Percentiles rank a stretch among this genome's conserved stretches.
These are phyloP conservation scores for Hymenoscyphus fructigenus DNA, from an alignment of 2,329 filamentous ascomycete genomes.

Conservation along the genomic window DNA sequence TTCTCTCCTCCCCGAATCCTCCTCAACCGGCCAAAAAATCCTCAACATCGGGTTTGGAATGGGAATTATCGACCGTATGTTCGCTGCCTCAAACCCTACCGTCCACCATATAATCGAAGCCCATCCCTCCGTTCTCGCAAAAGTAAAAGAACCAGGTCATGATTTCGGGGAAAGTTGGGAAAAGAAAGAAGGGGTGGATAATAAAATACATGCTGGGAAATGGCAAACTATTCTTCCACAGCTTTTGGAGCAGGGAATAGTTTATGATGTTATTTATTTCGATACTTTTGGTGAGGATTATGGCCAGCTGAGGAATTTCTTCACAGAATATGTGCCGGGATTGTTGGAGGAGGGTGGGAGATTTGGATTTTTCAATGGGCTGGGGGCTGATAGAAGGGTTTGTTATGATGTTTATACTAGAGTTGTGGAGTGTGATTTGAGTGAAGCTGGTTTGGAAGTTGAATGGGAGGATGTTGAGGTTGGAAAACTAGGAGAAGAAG, in stretches of 20 bases:
- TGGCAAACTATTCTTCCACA: constrained; percentile 80
- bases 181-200: constrained; percentile 54
- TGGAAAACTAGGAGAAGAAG: constrained; percentile 58
- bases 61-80: constrained; percentile 81
- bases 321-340: constrained; percentile 80
- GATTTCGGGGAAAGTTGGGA: constrained; percentile 59
- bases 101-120: constrained; percentile 85
- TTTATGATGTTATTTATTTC: constrained; percentile 91
- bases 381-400: constrained; percentile 87
- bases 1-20: constrained; percentile 54
- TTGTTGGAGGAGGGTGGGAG: constrained; percentile 70
- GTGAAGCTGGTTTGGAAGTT: constrained; percentile 85
- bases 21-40: constrained; percentile 59
- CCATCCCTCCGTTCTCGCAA: constrained; percentile 71
- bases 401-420: constrained; percentile 96
- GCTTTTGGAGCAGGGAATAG: constrained; percentile 65
- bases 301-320: constrained; percentile 78
- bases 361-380: constrained; percentile 87
- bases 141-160: constrained; percentile 45
- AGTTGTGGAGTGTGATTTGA: constrained; percentile 86
- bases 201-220: constrained; percentile 68
- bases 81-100: constrained; percentile 65
- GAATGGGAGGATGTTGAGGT: constrained; percentile 81
- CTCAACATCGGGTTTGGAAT: constrained; percentile 90
- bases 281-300: constrained; percentile 98